Evolutionary conservation across 108 stramenopile species (phyloP).

Genomic region (Fistulifera pelliculosa): DNA sequence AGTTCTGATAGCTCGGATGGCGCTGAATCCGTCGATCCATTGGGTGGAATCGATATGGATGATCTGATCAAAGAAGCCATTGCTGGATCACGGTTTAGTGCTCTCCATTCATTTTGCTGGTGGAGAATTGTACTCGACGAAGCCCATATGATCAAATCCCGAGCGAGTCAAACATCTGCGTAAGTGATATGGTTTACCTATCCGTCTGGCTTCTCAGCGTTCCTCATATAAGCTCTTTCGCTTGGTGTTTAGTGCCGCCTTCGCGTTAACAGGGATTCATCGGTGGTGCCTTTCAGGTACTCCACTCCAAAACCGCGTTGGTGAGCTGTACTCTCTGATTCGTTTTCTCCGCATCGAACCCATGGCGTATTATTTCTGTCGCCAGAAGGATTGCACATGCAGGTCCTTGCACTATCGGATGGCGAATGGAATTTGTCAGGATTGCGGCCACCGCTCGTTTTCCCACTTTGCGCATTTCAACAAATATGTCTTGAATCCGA

Average conservation of each 20-base stretch:
- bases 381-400: slow-evolving; percentile 81
- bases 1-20: slow-evolving; percentile 26
- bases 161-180: slow-evolving; percentile 77
- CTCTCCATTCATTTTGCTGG: slow-evolving; percentile 85
- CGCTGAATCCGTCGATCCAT: slow-evolving; percentile 19
- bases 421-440: slow-evolving; percentile 63
- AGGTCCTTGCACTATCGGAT: slow-evolving; percentile 93
- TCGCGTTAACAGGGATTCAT: slow-evolving; percentile 80
- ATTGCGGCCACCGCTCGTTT: slow-evolving; percentile 87
- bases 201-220: too few relatives aligned
- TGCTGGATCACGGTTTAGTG: slow-evolving; percentile 62
- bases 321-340: slow-evolving; percentile 94
- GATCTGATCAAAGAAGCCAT: slow-evolving; percentile 56
- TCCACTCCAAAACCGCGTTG: slow-evolving; percentile 97
- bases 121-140: slow-evolving; percentile 93
- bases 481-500: slow-evolving; percentile 90
- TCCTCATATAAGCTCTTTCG: too few relatives aligned
- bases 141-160: slow-evolving; percentile 90
- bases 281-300: slow-evolving; percentile 96
- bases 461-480: slow-evolving; percentile 95
- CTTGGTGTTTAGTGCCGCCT: slow-evolving; percentile 68
- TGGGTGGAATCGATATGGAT: slow-evolving; percentile 43
- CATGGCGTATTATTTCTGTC: slow-evolving; percentile 95
- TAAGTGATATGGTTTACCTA: too few relatives aligned
- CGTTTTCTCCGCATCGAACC: slow-evolving; percentile 93